Base-by-base conservation (phyloP, 1,284 basidiomycete species). In the Earliella scabrosa region DNA sequence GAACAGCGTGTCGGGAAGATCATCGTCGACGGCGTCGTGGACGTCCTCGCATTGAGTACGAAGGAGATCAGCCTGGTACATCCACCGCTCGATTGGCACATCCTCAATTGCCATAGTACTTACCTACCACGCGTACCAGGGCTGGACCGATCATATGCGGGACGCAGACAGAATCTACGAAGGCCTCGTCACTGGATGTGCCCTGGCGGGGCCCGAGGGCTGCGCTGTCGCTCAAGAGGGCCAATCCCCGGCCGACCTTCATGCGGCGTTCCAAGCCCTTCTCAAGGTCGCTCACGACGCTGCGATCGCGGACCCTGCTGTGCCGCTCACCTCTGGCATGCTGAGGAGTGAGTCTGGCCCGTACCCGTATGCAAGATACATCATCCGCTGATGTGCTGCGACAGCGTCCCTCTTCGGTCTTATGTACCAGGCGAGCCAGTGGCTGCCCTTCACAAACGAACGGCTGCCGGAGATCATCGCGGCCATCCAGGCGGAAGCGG, bases 1-100 rank as follows among this genome's bases (percentile, higher is more conserved):
- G 1, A 16, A 4, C 4, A 64, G 56, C 60, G 63, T 18, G 54
- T 63, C 18, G 63, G 61, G 16, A 45, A 43, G 2, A 35, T 64
- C 18, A 20, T 60, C 18, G 14, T 63, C 3, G 58, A 64, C 27
- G 50, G 58, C 7, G 45, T 62, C 1, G 14, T 60, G 16, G 43
- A 60, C 27, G 46, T 56, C 4, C 7, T 20, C 1, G 8, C 44
- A 1, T 32, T 55, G 10, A 38, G 49, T 0, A 51, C 45, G 0
- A 4, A 49, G 18, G 54, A 56, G 29, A 13, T 45, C 2, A 9
- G 47, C 0, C 11, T 20, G 13, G 58, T 60, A 21, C 18, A 50
- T 20, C 16, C 26, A 8, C 3, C 2, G 24, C 21, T 7, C 7
- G 16, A 20, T 35, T 20, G 23, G 8, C 4, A 21, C 18, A 4